These are phyloP conservation scores for Coemansia sp. DNA, from an alignment of 192 early-diverging fungal genomes.

Conservation along the genomic window DNA sequence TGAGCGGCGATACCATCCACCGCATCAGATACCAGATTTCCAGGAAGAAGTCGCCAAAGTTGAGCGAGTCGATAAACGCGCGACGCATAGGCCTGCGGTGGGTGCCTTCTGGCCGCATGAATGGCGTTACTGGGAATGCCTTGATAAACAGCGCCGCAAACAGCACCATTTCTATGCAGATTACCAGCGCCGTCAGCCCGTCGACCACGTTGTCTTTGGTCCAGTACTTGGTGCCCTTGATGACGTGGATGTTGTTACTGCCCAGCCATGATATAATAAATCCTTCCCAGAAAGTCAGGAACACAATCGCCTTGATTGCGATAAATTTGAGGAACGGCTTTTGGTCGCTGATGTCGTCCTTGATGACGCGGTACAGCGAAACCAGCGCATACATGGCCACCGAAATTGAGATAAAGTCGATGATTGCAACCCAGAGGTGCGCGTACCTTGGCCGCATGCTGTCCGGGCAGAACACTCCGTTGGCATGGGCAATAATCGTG, in stretches of 20 bases:
- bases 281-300: constrained; percentile 66
- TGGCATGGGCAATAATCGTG: constrained; percentile 60
- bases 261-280: constrained; percentile 59
- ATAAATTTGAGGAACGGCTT: constrained; percentile 55
- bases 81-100: constrained; percentile 46
- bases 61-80: constrained; percentile 51
- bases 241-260: constrained; percentile 52
- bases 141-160: constrained; percentile 55
- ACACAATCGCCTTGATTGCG: constrained; percentile 59
- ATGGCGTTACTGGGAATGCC: constrained; percentile 46
- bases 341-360: constrained; percentile 55
- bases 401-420: constrained; percentile 65
- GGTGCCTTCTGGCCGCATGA: constrained; percentile 36
- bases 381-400: constrained; percentile 72
- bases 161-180: constrained; percentile 62
- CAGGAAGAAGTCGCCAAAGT: constrained; percentile 49
- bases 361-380: constrained; percentile 62
- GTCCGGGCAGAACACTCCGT: constrained; percentile 64
- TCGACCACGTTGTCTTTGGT: constrained; percentile 56
- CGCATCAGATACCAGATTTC: constrained; percentile 50
- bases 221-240: constrained; percentile 57
- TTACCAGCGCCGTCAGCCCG: constrained; percentile 55
- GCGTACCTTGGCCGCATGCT: constrained; percentile 63
- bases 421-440: constrained; percentile 61
- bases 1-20: constrained; percentile 42